These are phyloP conservation scores for Xylaria intraflava DNA, from an alignment of 495 filamentous ascomycete species.

Conservation along the genomic window DNA sequence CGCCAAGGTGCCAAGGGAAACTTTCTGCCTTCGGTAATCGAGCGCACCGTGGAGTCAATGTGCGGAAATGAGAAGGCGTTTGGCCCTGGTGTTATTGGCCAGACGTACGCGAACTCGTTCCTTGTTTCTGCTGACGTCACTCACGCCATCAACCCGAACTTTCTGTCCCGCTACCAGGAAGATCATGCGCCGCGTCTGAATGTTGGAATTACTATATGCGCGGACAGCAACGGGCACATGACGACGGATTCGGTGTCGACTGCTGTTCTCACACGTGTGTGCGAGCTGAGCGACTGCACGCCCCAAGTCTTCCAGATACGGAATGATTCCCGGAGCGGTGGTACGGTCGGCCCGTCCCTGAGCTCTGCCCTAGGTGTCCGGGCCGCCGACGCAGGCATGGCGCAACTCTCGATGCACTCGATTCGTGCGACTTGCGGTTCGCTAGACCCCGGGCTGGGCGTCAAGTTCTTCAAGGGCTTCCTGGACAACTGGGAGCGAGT, in stretches of 20 bases:
- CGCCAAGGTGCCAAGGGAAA: slow-evolving; percentile 87
- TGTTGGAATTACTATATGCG: slow-evolving; percentile 72
- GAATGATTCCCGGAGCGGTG: slow-evolving; percentile 81
- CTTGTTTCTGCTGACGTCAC: slow-evolving; percentile 88
- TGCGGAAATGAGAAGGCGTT: slow-evolving; percentile 32
- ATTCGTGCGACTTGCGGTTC: slow-evolving; percentile 86
- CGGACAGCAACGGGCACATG: slow-evolving; percentile 91
- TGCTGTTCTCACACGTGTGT: slow-evolving; percentile 66
- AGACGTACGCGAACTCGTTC: slow-evolving; percentile 89
- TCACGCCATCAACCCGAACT: slow-evolving; percentile 94
- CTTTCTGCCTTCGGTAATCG: slow-evolving; percentile 71
- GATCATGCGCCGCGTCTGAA: slow-evolving; percentile 87
- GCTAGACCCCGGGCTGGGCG: slow-evolving; percentile 81
- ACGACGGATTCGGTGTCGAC: slow-evolving; percentile 79
- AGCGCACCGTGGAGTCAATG: slow-evolving; percentile 72
- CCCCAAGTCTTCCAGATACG: slow-evolving; percentile 92
- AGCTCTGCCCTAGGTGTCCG: slow-evolving; percentile 73
- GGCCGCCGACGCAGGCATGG: slow-evolving; percentile 83
- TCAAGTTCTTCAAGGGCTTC: slow-evolving; percentile 84
- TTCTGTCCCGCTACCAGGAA: slow-evolving; percentile 68
- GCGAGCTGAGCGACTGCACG: slow-evolving; percentile 57
- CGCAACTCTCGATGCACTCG: slow-evolving; percentile 91
- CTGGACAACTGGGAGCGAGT: slow-evolving; percentile 83
- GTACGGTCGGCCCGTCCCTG: slow-evolving; percentile 93
- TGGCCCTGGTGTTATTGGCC: slow-evolving; percentile 63